These are phyloP conservation scores for Pleurotus cornucopiae DNA, from an alignment of 768 basidiomycete species.

Conservation along the genomic window DNA sequence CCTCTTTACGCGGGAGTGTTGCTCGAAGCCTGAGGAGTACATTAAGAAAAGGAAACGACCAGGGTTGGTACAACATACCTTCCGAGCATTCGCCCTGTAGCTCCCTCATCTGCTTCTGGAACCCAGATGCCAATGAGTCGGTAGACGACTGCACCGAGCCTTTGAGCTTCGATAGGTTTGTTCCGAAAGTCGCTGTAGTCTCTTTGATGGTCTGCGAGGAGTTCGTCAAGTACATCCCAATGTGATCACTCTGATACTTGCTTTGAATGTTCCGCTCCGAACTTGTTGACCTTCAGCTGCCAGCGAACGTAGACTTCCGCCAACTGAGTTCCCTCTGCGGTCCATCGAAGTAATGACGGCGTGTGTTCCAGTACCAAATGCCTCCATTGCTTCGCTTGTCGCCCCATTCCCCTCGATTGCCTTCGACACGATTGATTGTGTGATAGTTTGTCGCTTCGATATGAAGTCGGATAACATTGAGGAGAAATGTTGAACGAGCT, in stretches of 20 bases:
- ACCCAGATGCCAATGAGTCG: slow-evolving; percentile 44
- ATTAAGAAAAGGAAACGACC: not conserved
- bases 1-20: slow-evolving; percentile 59
- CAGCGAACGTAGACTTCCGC: slow-evolving; percentile 37
- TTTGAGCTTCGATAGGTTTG: slow-evolving; percentile 41
- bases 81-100: slow-evolving; percentile 39
- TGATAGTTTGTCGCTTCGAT: slow-evolving; percentile 58
- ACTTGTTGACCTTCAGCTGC: slow-evolving; percentile 48
- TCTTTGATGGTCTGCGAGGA: slow-evolving; percentile 35
- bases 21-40: slow-evolving; percentile 50
- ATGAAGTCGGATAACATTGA: slow-evolving; percentile 69
- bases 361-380: slow-evolving; percentile 44
- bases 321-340: slow-evolving; percentile 36
- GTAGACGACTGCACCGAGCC: slow-evolving; percentile 41
- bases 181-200: slow-evolving; percentile 34
- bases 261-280: slow-evolving; percentile 60
- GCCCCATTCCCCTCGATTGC: slow-evolving; percentile 54
- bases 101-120: slow-evolving; percentile 43
- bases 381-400: slow-evolving; percentile 45
- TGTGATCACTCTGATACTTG: slow-evolving; percentile 18
- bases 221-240: slow-evolving; percentile 4
- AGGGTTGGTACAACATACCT: slow-evolving; percentile 28
- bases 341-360: slow-evolving; percentile 37
- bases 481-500: slow-evolving; percentile 73
- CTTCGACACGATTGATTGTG: slow-evolving; percentile 52